These are phyloP conservation scores for Scytalidium sp. DNA, from an alignment of 2,329 filamentous ascomycete genomes.

Conservation along the genomic window DNA sequence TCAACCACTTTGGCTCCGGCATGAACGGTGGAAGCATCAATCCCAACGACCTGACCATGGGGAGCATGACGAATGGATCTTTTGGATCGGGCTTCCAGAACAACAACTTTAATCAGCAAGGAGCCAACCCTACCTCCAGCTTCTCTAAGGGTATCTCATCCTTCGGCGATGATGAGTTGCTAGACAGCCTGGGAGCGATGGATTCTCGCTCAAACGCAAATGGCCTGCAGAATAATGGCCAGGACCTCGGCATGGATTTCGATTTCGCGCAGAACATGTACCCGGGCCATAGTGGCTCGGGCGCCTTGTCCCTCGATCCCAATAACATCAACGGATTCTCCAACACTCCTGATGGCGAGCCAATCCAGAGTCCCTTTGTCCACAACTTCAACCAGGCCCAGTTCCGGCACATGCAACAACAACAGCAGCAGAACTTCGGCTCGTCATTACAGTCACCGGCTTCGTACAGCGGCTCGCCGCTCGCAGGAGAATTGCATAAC, in stretches of 20 bases:
- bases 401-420: conserved; percentile 66
- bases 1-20: conserved; percentile 28
- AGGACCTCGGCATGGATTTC: conserved; percentile 57
- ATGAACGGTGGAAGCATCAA: conserved; percentile 61
- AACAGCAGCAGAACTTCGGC: conserved; percentile 49
- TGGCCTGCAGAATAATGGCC: conserved; percentile 49
- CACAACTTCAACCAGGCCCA: conserved; percentile 75
- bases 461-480: conserved; percentile 48
- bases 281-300: conserved; percentile 50
- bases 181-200: conserved; percentile 64
- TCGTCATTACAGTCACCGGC: conserved; percentile 51
- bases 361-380: conserved; percentile 87
- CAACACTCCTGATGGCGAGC: conserved; percentile 85
- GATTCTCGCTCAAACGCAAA: conserved; percentile 34
- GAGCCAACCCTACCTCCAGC: conserved; percentile 57
- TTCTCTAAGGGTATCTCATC: conserved; percentile 76
- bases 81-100: conserved; percentile 54
- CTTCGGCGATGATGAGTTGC: conserved; percentile 84
- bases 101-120: conserved; percentile 54
- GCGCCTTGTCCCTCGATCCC: conserved; percentile 59
- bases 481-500: conserved; percentile 46
- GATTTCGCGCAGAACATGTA: conserved; percentile 54
- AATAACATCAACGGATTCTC: conserved; percentile 78
- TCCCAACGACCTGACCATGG: conserved; percentile 80
- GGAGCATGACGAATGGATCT: conserved; percentile 42